Conservation (phyloP, 2,329 filamentous ascomycete genomes). For the Curvularia verruculosa region DNA sequence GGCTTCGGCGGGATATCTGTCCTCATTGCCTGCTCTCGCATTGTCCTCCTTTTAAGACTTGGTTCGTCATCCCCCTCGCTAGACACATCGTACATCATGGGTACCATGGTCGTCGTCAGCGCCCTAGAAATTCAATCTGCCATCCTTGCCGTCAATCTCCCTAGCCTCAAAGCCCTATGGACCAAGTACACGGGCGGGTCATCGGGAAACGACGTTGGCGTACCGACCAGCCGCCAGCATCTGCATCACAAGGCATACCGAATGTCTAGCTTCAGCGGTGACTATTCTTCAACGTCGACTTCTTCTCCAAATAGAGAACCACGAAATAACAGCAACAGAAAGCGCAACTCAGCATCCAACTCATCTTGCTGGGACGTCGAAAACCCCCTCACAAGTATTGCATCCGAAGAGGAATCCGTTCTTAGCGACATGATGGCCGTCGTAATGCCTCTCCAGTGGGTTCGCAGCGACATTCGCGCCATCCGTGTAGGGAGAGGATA, state of each 20-base stretch:
- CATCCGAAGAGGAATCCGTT: constrained; percentile 7
- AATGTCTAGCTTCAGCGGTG: background rate
- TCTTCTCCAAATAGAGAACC: background rate
- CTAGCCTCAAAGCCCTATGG: constrained; percentile 8
- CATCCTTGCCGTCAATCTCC: constrained; percentile 8
- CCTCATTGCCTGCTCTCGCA: constrained; percentile 8
- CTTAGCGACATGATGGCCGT: constrained; percentile 9
- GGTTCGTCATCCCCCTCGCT: background rate
- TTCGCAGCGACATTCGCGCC: constrained; percentile 6
- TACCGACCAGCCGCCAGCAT: background rate
- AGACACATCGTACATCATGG: background rate
- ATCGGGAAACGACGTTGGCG: background rate
- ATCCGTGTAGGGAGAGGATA: constrained; percentile 10
- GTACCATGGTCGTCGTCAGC: constrained; percentile 2
- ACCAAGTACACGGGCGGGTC: background rate
- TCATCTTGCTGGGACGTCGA: background rate
- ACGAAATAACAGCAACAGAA: background rate
- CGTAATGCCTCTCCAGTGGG: constrained; percentile 9
- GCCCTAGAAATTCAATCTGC: constrained; percentile 10
- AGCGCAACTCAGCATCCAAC: background rate
- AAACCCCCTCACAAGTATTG: constrained; percentile 5
- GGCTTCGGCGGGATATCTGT: constrained; percentile 8
- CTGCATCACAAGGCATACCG: background rate
- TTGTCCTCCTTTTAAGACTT: background rate
- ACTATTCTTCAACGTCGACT: background rate